Evolutionary conservation across 345 rosid genomes (phyloP).

Genomic region (Heritiera littoralis): DNA sequence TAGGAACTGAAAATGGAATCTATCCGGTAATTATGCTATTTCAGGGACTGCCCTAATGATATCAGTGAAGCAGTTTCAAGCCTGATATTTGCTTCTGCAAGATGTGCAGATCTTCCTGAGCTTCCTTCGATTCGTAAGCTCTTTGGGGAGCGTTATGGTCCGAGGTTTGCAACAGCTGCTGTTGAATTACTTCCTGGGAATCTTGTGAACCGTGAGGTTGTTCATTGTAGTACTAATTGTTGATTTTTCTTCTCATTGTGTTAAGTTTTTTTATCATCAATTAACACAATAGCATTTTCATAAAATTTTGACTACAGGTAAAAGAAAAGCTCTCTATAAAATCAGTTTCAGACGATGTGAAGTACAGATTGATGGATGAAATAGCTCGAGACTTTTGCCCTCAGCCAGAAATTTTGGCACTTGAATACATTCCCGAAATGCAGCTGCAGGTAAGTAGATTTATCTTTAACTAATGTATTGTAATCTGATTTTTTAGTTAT

Average conservation of each 20-base stretch:
- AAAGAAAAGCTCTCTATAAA: constrained; percentile 47
- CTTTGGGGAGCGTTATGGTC: constrained; percentile 71
- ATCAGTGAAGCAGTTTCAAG: constrained; percentile 88
- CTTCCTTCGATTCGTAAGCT: constrained; percentile 60
- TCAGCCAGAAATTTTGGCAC: constrained; percentile 48
- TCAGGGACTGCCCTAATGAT: constrained; percentile 70
- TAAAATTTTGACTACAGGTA: constrained; percentile 38
- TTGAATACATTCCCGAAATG: constrained; percentile 49
- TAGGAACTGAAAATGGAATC: neutral
- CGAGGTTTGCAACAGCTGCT: constrained; percentile 45
- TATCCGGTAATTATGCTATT: neutral
- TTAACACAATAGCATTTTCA: neutral
- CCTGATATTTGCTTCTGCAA: constrained; percentile 76
- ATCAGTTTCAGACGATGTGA: constrained; percentile 51
- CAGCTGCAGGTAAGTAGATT: constrained; percentile 42
- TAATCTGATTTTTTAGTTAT: neutral
- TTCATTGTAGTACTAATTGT: neutral
- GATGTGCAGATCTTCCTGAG: constrained; percentile 85
- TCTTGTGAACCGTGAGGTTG: constrained; percentile 73
- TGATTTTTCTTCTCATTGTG: neutral
- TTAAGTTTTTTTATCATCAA: neutral
- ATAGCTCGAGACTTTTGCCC: constrained; percentile 49
- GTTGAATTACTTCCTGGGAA: constrained; percentile 63
- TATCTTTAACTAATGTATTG: neutral
- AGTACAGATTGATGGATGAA: constrained; percentile 52